These are phyloP conservation scores for Bauhinia variegata DNA, from an alignment of 306 rosid genomes.

Conservation along the genomic window DNA sequence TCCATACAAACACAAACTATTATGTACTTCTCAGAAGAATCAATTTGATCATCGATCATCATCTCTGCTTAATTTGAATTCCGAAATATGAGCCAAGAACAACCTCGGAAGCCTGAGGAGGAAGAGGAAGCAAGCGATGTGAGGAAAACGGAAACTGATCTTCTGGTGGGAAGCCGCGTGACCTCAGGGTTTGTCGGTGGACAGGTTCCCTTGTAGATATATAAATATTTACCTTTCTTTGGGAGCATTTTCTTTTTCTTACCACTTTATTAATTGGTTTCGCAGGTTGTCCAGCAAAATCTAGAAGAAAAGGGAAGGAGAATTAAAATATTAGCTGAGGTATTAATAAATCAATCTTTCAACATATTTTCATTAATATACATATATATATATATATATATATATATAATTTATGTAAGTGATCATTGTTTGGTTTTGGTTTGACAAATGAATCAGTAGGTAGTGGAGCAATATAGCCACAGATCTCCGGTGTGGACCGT, in stretches of 20 bases:
- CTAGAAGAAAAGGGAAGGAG: constrained; percentile 45
- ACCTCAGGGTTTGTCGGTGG: constrained; percentile 46
- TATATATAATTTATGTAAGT: too few relatives aligned
- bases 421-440: too few relatives aligned
- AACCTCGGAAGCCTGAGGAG: constrained; percentile 40
- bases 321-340: constrained; percentile 37
- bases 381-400: too few relatives aligned
- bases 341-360: constrained; percentile 25
- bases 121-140: constrained; percentile 16
- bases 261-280: constrained; percentile 33
- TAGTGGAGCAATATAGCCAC: constrained; percentile 45
- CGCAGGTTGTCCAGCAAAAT: constrained; percentile 45
- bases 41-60: background rate
- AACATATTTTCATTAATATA: too few relatives aligned
- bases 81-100: constrained; percentile 53
- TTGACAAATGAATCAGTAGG: constrained; percentile 44
- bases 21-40: too few relatives aligned
- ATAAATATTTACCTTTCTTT: background rate
- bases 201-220: constrained; percentile 54
- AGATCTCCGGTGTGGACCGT: constrained; percentile 22
- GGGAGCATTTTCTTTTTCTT: too few relatives aligned
- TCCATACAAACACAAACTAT: background rate
- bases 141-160: too few relatives aligned
- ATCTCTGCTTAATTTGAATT: too few relatives aligned
- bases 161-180: constrained; percentile 29